These are phyloP conservation scores for Vitis hybrid DNA, from an alignment of 177 flowering plant genomes.

Conservation along the genomic window DNA sequence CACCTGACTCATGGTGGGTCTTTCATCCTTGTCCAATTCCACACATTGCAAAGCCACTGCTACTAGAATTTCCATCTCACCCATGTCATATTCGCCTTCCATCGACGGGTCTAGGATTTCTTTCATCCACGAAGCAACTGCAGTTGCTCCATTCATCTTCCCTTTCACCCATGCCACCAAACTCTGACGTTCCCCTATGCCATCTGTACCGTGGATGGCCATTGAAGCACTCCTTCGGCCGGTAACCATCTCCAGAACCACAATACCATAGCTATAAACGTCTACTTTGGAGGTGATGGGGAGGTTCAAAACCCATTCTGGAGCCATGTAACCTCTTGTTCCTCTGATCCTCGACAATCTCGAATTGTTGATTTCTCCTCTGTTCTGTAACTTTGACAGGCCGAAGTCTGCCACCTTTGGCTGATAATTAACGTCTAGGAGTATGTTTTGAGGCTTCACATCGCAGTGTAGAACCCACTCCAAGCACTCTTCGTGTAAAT, in stretches of 20 bases:
- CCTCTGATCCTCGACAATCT: constrained; percentile 10
- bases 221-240: neutral
- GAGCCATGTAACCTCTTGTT: constrained; percentile 17
- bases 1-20: constrained; percentile 34
- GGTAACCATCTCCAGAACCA: constrained; percentile 14
- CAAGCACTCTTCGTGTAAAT: constrained; percentile 19
- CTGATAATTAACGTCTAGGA: neutral
- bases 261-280: constrained; percentile 17
- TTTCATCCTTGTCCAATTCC: constrained; percentile 20
- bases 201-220: neutral
- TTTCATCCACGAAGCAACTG: neutral
- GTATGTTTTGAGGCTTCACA: constrained; percentile 17
- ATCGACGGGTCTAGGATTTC: constrained; percentile 8
- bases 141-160: constrained; percentile 7
- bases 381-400: constrained; percentile 9
- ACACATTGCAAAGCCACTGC: constrained; percentile 20
- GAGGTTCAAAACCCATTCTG: constrained; percentile 13
- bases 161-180: constrained; percentile 11
- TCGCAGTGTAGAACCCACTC: constrained; percentile 19
- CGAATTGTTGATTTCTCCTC: neutral
- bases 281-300: constrained; percentile 12
- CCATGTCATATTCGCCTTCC: constrained; percentile 3
- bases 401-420: constrained; percentile 20
- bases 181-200: neutral
- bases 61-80: constrained; percentile 13